Percentiles rank a stretch among this genome's conserved stretches.
phyloP scores from a whole-genome alignment of 1,284 basidiomycete species.

The Exobasidium cylindrosporum region DNA sequence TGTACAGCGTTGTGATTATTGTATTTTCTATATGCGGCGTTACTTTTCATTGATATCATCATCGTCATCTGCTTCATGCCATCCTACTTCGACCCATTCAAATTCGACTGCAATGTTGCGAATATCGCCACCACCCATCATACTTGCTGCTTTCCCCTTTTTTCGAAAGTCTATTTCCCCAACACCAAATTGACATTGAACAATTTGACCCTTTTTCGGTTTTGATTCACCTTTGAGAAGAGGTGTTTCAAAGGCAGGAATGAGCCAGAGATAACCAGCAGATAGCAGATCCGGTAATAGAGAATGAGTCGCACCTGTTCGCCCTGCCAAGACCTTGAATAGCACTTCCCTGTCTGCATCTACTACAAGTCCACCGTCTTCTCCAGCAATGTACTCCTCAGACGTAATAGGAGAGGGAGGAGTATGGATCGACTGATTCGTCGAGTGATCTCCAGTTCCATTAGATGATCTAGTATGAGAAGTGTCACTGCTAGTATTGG shows the following conservation, averaged over 20 bases:
- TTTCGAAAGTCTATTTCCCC: constrained; percentile 55
- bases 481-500: no score
- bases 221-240: constrained; percentile 5
- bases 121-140: constrained; percentile 30
- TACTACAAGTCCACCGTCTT: constrained; percentile 23
- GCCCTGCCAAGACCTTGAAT: constrained; percentile 50
- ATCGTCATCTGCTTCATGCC: constrained; percentile 5
- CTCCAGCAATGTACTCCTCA: background rate
- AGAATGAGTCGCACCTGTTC: constrained; percentile 48
- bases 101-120: constrained; percentile 47
- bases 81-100: constrained; percentile 36
- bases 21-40: background rate
- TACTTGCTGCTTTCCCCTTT: constrained; percentile 20
- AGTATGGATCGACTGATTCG: background rate
- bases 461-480: no score
- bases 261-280: constrained; percentile 53
- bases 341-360: constrained; percentile 52
- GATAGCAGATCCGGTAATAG: constrained; percentile 48
- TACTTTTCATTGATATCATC: constrained; percentile 1
- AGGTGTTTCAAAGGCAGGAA: constrained; percentile 51
- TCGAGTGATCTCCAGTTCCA: background rate
- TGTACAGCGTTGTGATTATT: no score
- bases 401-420: background rate
- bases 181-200: constrained; percentile 27
- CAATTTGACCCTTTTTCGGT: constrained; percentile 10